Evolutionary conservation across 331 rosid genomes (phyloP).

Genomic region (Quercus lobata): DNA sequence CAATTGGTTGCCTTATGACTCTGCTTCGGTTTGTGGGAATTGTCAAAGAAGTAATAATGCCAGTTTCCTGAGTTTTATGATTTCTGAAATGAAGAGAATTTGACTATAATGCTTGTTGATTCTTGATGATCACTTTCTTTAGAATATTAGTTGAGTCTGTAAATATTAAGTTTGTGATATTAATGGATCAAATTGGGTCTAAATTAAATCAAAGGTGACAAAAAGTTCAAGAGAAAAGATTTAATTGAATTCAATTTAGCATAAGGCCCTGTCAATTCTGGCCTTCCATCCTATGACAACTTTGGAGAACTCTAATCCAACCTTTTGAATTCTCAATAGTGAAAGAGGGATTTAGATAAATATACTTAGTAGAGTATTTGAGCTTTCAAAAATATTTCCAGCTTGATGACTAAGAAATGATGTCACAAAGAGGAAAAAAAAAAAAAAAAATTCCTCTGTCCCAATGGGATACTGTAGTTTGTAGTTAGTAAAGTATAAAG

Average conservation of each 20-base stretch:
- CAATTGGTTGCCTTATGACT: not conserved
- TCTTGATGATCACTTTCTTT: not conserved
- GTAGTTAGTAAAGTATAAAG: too few species aligned
- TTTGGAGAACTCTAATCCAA: not conserved
- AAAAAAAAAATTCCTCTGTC: too few species aligned
- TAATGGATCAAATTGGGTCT: not conserved
- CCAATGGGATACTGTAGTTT: too few species aligned
- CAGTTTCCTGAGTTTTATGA: not conserved
- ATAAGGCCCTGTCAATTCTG: not conserved
- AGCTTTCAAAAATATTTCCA: not conserved
- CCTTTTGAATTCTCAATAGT: not conserved
- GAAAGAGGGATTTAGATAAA: not conserved
- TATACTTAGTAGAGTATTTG: not conserved
- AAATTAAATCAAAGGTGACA: not conserved
- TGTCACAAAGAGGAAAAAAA: not conserved
- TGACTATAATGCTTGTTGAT: not conserved
- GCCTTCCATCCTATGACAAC: not conserved
- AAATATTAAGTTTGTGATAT: not conserved
- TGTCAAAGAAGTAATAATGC: not conserved
- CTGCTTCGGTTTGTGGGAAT: not conserved
- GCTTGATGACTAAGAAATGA: not conserved
- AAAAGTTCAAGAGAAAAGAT: not conserved
- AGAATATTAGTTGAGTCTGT: not conserved
- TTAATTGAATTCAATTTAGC: not conserved
- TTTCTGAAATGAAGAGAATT: not conserved